Evolutionary conservation across 2,329 filamentous ascomycete genomes (phyloP).

Genomic region (Chalara sp.): DNA sequence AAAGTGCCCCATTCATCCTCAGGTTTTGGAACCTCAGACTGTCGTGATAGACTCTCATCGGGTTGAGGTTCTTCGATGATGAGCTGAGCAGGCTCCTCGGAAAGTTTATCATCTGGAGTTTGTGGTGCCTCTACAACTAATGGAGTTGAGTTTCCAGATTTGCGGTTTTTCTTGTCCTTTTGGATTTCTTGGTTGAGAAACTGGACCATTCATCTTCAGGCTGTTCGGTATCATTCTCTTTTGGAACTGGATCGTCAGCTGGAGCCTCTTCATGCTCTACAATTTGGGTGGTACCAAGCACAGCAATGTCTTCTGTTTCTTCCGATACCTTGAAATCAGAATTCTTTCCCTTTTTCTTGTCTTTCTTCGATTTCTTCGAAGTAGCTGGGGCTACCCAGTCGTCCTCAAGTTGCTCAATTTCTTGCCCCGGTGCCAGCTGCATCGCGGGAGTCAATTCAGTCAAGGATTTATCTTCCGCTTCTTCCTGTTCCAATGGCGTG

Average conservation of each 20-base stretch:
- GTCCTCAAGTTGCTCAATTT: not conserved
- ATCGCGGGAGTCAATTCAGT: not conserved
- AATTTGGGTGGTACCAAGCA: no score
- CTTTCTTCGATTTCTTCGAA: conserved; percentile 16
- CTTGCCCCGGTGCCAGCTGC: not conserved
- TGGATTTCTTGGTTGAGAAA: conserved; percentile 12
- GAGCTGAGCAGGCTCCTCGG: not conserved
- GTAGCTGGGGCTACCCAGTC: not conserved
- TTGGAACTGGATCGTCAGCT: not conserved
- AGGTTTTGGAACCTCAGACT: conserved; percentile 1
- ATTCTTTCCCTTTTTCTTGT: conserved; percentile 15
- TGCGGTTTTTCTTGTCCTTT: conserved; percentile 19
- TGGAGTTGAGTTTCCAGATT: conserved; percentile 2
- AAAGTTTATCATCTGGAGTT: not conserved
- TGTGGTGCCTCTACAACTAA: not conserved
- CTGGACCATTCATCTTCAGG: not conserved
- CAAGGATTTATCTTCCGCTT: no score
- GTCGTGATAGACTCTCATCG: conserved; percentile 3
- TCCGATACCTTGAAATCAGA: no score
- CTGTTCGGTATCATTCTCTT: no score
- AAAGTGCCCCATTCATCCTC: not conserved
- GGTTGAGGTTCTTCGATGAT: conserved; percentile 1
- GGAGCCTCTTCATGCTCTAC: not conserved
- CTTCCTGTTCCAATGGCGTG: conserved; percentile 9
- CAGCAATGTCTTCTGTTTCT: no score